Evolutionary conservation across 108 stramenopile species (phyloP), one percentile per base, ranked within the genome.

Genomic region (Chaetoceros muelleri): DNA sequence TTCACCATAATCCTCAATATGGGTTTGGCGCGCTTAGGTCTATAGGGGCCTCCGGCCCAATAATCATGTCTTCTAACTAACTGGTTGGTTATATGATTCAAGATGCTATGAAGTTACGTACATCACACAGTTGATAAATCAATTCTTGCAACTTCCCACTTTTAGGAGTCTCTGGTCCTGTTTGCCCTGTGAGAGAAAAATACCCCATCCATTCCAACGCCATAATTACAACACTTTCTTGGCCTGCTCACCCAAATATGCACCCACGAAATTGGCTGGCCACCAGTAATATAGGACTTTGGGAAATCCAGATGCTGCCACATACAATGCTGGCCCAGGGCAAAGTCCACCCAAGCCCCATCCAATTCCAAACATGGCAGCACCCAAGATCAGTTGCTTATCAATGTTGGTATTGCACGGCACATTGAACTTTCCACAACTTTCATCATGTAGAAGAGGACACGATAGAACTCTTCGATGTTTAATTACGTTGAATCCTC

Each of bases 341-440:
- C 80, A 81, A 18, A 72, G 30, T 26, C 73, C 73, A 26, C 48
- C 66, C 25, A 73, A 55, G n/a, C 69, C 71, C 80, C 80, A 81
- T 27, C 80, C 80, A n/a, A 74, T 24, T 27, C 80, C 80, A 58
- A 81, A 81, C 18, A 67, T 52, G 0, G 52, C 0, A 2, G 63
- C 60, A 23, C 80, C 80, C n/a, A 75, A 13, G 16, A 77, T 17
- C 13, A 81, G 52, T 16, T 74, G 49, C 29, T 17, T 48, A 46
- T 81, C 76, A 46, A 81, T 68, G 1, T 26, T 48, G 1, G 20
- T 68, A 47, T 67, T 76, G 34, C 61, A 61, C 2, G 78, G 78
- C 18, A 80, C 50, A 51, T 58, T 28, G 54, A 76, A 80, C 21
- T 45, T 25, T n/a, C n/a, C n/a, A 20, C 30, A 40, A 20, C 27